phyloP scores from a whole-genome alignment of 1,139 yeast genomes.

The Pneumocystis murina region DNA sequence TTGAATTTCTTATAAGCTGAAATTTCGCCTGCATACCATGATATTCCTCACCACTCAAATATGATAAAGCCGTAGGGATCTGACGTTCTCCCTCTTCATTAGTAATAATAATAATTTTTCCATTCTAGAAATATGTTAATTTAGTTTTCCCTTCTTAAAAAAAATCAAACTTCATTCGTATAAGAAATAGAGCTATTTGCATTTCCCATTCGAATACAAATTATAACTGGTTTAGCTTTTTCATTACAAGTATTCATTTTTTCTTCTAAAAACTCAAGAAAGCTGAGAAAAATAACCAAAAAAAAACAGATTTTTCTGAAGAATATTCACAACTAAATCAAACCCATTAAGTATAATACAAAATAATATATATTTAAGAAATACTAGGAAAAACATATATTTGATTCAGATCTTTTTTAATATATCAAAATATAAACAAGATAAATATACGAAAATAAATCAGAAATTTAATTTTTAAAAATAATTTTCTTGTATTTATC shows the following conservation, averaged over 20 bases:
- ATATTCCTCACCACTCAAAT: conserved; percentile 87
- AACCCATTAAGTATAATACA: no score
- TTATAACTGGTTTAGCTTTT: conserved; percentile 35
- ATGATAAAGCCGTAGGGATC: conserved; percentile 82
- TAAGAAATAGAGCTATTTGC: conserved; percentile 89
- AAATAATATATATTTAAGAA: no score
- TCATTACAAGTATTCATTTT: conserved; percentile 2
- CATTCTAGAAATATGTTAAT: conserved; percentile 35
- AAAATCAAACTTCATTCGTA: conserved; percentile 32
- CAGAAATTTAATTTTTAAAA: no score
- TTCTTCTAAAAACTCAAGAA: background rate
- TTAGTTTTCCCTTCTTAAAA: background rate
- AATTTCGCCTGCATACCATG: conserved; percentile 94
- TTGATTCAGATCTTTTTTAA: no score
- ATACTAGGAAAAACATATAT: no score
- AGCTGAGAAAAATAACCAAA: background rate
- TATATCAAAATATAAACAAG: no score
- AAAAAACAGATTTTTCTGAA: background rate
- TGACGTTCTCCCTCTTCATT: conserved; percentile 98
- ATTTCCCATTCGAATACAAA: conserved; percentile 95
- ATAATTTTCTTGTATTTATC: no score
- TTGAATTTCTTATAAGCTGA: conserved; percentile 81
- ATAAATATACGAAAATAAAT: no score
- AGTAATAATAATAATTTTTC: conserved; percentile 91
- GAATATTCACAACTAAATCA: no score